A percentile compares a stretch with the other conserved stretches of the same genome.
phyloP scores from a whole-genome alignment of 2,329 filamentous ascomycete species.

The Exserohilum turcica region DNA sequence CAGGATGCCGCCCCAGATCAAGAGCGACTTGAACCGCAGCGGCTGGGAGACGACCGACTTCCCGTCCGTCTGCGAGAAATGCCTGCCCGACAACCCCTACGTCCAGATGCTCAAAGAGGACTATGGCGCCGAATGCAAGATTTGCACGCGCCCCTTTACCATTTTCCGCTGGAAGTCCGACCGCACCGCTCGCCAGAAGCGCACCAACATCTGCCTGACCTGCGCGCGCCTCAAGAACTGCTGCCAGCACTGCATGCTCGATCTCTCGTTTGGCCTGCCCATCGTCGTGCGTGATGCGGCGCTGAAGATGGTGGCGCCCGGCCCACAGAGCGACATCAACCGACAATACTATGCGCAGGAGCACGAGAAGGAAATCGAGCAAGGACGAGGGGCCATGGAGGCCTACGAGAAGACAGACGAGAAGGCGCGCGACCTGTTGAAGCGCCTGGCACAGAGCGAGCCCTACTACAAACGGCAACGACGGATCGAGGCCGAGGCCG shows the following conservation, averaged over 20 bases:
- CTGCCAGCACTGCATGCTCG: constrained; percentile 98
- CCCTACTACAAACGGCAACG: constrained; percentile 93
- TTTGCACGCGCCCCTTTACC: constrained; percentile 93
- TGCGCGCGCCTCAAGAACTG: constrained; percentile 98
- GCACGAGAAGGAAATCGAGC: constrained; percentile 92
- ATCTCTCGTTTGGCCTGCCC: constrained; percentile 91
- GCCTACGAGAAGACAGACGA: constrained; percentile 97
- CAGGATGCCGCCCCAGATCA: constrained; percentile 85
- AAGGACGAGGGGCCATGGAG: constrained; percentile 78
- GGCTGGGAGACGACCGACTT: constrained; percentile 96
- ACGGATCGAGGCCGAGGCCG: constrained; percentile 65
- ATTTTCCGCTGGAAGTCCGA: constrained; percentile 95
- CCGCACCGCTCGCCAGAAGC: constrained; percentile 87
- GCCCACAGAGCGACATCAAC: constrained; percentile 90
- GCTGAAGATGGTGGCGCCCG: constrained; percentile 95
- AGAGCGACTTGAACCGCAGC: constrained; percentile 91
- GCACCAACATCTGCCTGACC: constrained; percentile 93
- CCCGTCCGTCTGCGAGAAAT: constrained; percentile 87
- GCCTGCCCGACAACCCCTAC: constrained; percentile 93
- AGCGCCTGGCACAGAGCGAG: constrained; percentile 85
- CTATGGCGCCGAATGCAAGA: constrained; percentile 73
- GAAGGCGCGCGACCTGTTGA: constrained; percentile 86
- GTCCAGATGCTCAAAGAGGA: constrained; percentile 99
- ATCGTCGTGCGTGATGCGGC: constrained; percentile 95
- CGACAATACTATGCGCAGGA: constrained; percentile 97